Percentiles rank a stretch among this genome's conserved stretches.
phyloP scores from a whole-genome alignment of 1,284 basidiomycete species.

The Cryptococcus amylolentus region DNA sequence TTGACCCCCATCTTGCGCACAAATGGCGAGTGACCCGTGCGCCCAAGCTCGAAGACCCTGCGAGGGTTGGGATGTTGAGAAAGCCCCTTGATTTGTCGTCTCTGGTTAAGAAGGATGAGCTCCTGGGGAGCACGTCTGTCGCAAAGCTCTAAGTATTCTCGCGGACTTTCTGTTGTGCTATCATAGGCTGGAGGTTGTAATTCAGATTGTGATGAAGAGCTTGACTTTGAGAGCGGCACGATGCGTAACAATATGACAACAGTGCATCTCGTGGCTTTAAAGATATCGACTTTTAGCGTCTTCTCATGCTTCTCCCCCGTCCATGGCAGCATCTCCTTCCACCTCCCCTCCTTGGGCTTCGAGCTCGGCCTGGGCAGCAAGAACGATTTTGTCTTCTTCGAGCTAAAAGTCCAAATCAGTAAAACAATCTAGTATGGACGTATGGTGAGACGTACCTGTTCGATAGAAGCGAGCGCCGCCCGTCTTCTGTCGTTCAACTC shows the following conservation, averaged over 20 bases:
- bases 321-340: conserved; percentile 8
- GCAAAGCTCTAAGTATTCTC: background rate
- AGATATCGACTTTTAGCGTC: background rate
- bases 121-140: background rate
- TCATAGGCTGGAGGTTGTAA: too few species aligned
- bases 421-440: background rate
- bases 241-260: conserved; percentile 8
- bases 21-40: conserved; percentile 47
- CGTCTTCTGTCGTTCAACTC: conserved; percentile 71
- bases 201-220: background rate
- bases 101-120: conserved; percentile 7
- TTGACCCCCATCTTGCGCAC: conserved; percentile 54
- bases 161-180: background rate
- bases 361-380: conserved; percentile 44
- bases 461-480: conserved; percentile 62
- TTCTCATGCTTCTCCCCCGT: conserved; percentile 1
- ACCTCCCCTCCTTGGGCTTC: conserved; percentile 37
- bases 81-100: conserved; percentile 11
- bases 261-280: conserved; percentile 3
- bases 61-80: conserved; percentile 9
- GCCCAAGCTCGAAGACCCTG: conserved; percentile 6
- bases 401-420: conserved; percentile 16
- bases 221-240: background rate
- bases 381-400: conserved; percentile 48
- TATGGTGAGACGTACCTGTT: conserved; percentile 31